Conservation (phyloP, 2,329 filamentous ascomycete species). For the Fusarium zealandicum region DNA sequence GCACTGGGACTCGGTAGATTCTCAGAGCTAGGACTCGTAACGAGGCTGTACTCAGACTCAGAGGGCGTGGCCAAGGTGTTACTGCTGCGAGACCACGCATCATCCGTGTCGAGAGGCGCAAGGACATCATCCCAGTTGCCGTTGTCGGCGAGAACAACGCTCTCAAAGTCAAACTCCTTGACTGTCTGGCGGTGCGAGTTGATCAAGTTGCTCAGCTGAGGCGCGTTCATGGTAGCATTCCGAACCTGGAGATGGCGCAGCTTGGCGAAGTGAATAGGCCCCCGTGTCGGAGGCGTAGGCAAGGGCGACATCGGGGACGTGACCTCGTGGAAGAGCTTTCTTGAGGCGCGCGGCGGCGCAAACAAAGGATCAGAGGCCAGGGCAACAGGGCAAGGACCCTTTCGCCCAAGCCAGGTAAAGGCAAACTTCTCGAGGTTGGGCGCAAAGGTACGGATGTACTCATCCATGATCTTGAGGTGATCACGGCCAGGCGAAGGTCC, state of each 20-base stretch:
- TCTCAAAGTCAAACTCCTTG: conserved; percentile 81
- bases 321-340: conserved; percentile 70
- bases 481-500: conserved; percentile 67
- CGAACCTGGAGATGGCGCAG: conserved; percentile 74
- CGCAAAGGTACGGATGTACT: conserved; percentile 77
- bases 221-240: conserved; percentile 75
- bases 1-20: conserved; percentile 58
- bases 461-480: conserved; percentile 80
- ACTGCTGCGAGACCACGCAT: conserved; percentile 47
- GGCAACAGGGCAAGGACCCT: conserved; percentile 77
- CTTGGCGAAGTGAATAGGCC: conserved; percentile 69
- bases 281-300: conserved; percentile 58
- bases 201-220: conserved; percentile 75
- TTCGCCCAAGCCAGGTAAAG: conserved; percentile 80
- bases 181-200: conserved; percentile 71
- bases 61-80: conserved; percentile 42
- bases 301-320: conserved; percentile 70
- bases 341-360: conserved; percentile 58
- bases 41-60: conserved; percentile 45
- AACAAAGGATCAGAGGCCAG: conserved; percentile 76
- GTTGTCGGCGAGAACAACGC: conserved; percentile 70
- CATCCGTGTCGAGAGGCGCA: conserved; percentile 65
- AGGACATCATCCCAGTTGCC: conserved; percentile 85
- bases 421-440: conserved; percentile 71
- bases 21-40: conserved; percentile 46